Evolutionary conservation across 2,329 filamentous ascomycete genomes (phyloP).

Genomic region (Botrytis cinerea): DNA sequence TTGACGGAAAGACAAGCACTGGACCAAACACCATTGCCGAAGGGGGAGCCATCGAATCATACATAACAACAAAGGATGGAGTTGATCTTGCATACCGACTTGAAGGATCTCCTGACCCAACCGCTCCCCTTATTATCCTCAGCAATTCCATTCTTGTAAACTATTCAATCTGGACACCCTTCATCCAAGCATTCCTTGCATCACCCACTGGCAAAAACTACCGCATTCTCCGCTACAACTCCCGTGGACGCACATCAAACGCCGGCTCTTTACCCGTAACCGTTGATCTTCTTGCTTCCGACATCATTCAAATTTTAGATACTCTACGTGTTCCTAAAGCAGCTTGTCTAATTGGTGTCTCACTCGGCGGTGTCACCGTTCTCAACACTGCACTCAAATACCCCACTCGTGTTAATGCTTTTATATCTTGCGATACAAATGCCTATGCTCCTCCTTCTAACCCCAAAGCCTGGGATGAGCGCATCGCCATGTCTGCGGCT

Average conservation of each 20-base stretch:
- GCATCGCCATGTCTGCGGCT: constrained; percentile 67
- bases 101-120: constrained; percentile 67
- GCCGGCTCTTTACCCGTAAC: constrained; percentile 34
- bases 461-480: constrained; percentile 76
- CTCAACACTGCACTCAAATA: constrained; percentile 71
- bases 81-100: constrained; percentile 72
- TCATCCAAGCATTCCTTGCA: constrained; percentile 50
- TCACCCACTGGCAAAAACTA: constrained; percentile 48
- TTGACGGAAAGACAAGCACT: constrained; percentile 50
- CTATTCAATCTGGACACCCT: constrained; percentile 77
- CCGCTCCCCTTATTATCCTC: constrained; percentile 73
- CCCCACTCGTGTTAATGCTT: constrained; percentile 58
- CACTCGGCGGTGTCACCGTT: constrained; percentile 77
- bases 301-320: constrained; percentile 66
- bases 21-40: constrained; percentile 46
- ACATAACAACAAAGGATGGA: constrained; percentile 67
- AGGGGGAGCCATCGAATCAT: constrained; percentile 62
- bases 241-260: constrained; percentile 56
- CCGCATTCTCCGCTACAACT: constrained; percentile 75
- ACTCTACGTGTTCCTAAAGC: constrained; percentile 69
- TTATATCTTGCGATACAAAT: constrained; percentile 80
- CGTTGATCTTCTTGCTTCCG: constrained; percentile 63
- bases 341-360: constrained; percentile 72
- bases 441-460: constrained; percentile 71
- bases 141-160: constrained; percentile 80